These are phyloP conservation scores for Hypoxylon sp. DNA, from an alignment of 2,329 filamentous ascomycete species.

Conservation along the genomic window DNA sequence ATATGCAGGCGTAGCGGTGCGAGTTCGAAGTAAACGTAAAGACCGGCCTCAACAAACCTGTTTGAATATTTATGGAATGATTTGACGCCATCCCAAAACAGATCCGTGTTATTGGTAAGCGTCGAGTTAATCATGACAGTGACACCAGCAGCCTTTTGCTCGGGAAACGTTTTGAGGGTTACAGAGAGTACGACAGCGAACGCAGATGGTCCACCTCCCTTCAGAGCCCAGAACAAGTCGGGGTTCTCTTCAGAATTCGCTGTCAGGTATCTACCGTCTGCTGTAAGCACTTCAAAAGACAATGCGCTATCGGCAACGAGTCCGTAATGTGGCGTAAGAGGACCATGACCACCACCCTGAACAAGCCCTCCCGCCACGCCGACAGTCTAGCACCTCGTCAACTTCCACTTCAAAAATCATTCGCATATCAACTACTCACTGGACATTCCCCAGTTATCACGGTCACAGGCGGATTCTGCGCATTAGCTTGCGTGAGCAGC, in stretches of 20 bases:
- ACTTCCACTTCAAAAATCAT: neutral
- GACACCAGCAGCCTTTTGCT: slow-evolving; percentile 61
- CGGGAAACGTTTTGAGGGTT: slow-evolving; percentile 67
- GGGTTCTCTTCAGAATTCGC: slow-evolving; percentile 62
- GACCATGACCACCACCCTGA: slow-evolving; percentile 69
- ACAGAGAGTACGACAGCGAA: slow-evolving; percentile 68
- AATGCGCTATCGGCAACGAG: slow-evolving; percentile 65
- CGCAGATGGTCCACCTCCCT: slow-evolving; percentile 67
- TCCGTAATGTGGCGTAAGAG: slow-evolving; percentile 59
- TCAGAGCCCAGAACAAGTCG: slow-evolving; percentile 71
- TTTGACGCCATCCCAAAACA: slow-evolving; percentile 65
- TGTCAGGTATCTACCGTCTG: slow-evolving; percentile 60
- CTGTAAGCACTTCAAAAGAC: slow-evolving; percentile 63
- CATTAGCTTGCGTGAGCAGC: slow-evolving; percentile 60
- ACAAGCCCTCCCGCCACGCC: slow-evolving; percentile 73
- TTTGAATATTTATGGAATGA: slow-evolving; percentile 63
- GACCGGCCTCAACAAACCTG: slow-evolving; percentile 59
- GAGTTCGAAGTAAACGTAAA: slow-evolving; percentile 63
- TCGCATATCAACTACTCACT: slow-evolving; percentile 49
- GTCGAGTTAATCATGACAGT: slow-evolving; percentile 58
- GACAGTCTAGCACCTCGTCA: slow-evolving; percentile 60
- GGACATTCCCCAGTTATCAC: slow-evolving; percentile 69
- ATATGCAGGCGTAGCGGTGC: slow-evolving; percentile 59
- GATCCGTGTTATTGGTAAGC: slow-evolving; percentile 56
- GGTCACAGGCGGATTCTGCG: slow-evolving; percentile 57